Percentiles rank a stretch among this genome's conserved stretches.
Conservation (phyloP, 371 early-diverging fungal species). For the Mortierella sp. region DNA sequence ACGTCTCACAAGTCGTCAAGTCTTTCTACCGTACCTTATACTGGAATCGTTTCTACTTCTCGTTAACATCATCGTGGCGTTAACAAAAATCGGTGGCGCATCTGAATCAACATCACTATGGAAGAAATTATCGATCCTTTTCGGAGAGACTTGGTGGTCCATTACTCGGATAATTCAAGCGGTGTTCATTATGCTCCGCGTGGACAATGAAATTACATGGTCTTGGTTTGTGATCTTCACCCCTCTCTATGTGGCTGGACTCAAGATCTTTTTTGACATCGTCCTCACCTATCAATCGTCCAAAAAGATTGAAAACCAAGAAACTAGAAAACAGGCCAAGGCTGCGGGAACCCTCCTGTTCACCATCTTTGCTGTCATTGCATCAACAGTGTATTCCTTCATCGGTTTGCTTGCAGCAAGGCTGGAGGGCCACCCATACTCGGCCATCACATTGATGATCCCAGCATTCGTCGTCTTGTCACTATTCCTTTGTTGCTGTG, state of each 20-base stretch:
- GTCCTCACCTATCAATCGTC: constrained; percentile 57
- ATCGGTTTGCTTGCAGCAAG: constrained; percentile 77
- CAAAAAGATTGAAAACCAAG: constrained; percentile 60
- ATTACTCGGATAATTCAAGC: constrained; percentile 64
- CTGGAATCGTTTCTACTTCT: constrained; percentile 33
- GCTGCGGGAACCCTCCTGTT: constrained; percentile 59
- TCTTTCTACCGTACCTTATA: constrained; percentile 52
- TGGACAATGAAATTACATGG: constrained; percentile 63
- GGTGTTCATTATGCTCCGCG: constrained; percentile 69
- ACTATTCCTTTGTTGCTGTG: constrained; percentile 72
- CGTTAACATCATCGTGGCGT: constrained; percentile 1
- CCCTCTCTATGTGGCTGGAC: constrained; percentile 76
- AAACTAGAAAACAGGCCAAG: constrained; percentile 60
- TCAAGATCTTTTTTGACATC: constrained; percentile 67
- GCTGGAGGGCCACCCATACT: constrained; percentile 63
- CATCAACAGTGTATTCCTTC: constrained; percentile 72
- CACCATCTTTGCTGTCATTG: constrained; percentile 60
- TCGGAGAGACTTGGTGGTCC: constrained; percentile 69
- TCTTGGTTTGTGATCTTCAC: constrained; percentile 86
- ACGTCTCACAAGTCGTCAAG: constrained; percentile 32
- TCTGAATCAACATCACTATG: constrained; percentile 7
- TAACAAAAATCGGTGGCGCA: constrained; percentile 1
- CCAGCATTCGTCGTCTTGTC: constrained; percentile 84
- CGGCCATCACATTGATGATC: constrained; percentile 75
- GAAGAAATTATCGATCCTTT: constrained; percentile 36